Conservation (phyloP, 192 early-diverging fungal species). For the Podochytrium sp. region DNA sequence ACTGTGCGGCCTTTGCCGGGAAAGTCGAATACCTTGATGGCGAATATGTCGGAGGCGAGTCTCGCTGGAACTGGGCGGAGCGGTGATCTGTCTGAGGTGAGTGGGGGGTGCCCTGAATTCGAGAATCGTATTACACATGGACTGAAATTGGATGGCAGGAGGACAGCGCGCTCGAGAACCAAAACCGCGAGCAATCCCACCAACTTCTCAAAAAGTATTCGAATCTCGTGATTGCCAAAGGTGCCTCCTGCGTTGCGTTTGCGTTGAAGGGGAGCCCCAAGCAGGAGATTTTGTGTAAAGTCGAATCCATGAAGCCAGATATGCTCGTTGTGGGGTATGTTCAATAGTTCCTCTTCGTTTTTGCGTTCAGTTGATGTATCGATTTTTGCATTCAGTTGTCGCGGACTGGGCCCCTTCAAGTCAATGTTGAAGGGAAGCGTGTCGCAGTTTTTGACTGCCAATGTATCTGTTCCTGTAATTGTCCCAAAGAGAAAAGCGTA, state of each 20-base stretch:
- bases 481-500: neutral
- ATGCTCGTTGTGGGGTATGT: slow-evolving; percentile 41
- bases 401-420: slow-evolving; percentile 38
- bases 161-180: too few species aligned
- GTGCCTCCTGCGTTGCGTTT: neutral
- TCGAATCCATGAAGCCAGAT: slow-evolving; percentile 40
- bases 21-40: neutral
- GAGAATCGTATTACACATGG: too few species aligned
- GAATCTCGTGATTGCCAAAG: neutral
- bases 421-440: neutral
- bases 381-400: too few species aligned
- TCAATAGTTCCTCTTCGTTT: too few species aligned
- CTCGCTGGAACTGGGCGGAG: too few species aligned
- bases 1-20: neutral
- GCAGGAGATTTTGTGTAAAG: neutral
- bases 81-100: too few species aligned
- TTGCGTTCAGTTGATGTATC: too few species aligned
- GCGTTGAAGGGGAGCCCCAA: neutral
- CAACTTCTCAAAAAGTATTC: neutral
- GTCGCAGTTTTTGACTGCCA: neutral
- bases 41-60: neutral
- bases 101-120: too few species aligned
- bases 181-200: neutral
- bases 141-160: too few species aligned
- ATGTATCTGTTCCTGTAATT: neutral